Evolutionary conservation across 352 stramenopile species (phyloP), one percentile per base, ranked within the genome.

Genomic region (Globisporangium perplexum): DNA sequence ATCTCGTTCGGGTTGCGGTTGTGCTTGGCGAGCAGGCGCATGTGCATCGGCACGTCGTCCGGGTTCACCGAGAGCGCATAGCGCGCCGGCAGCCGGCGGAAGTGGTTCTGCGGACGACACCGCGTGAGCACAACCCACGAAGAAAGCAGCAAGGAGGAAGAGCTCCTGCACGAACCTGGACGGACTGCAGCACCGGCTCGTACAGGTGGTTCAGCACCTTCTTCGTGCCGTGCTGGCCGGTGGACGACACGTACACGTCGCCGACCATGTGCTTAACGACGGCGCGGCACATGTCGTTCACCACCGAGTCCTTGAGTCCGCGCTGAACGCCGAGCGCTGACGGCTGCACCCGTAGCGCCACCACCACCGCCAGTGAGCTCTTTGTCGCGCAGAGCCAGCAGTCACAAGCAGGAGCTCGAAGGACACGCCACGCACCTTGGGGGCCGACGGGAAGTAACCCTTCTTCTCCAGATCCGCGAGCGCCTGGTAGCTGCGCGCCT

Each of bases 181-280:
- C 83, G 0, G 81, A 90, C 52, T 87, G 71, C 33, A 94, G 73
- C n/a, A 94, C 83, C 2, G 83, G 83, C 38, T 89, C 80, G 63
- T 94, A 94, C 48, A 94, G 53, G 54, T 94, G 83, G 49, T 94
- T 94, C 31, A 91, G 61, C 52, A 91, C 83, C 60, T 89, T 89
- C 41, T 84, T 85, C 33, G 74, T 68, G 22, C 81, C 81, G 26
- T 86, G 72, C 3, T 79, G 80, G 0, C 69, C 74, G 0, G 78
- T 86, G 0, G 78, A 81, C 39, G 77, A 80, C 48, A 92, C 83
- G 47, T 93, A 93, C 54, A 90, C 76, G 53, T 94, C 83, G 26
- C 83, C 83, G 28, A 94, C 83, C 81, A 94, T 94, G 65, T 94
- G 83, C 67, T 94, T 94, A 44, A 89, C 83, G 0, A 93, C 83